Evolutionary conservation across 163 green algal species (phyloP).

Genomic region (Scenedesmus sp.): DNA sequence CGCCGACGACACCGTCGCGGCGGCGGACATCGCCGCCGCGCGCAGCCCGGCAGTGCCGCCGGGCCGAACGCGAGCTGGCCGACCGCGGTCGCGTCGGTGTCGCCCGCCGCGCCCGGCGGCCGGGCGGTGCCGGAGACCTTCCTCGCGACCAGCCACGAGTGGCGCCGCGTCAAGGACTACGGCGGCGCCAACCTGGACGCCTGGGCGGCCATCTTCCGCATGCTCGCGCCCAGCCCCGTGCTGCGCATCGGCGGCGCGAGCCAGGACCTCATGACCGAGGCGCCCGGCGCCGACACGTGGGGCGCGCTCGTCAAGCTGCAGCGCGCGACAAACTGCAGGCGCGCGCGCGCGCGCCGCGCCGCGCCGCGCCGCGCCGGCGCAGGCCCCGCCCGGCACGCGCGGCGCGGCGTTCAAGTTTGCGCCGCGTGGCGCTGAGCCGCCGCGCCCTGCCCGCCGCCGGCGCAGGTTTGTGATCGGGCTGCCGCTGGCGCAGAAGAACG

Average conservation of each 20-base stretch:
- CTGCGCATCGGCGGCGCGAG: slow-evolving; percentile 40
- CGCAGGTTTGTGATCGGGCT: background rate
- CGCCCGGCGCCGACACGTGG: slow-evolving; percentile 1
- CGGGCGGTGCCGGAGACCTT: slow-evolving; percentile 34
- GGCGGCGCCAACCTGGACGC: slow-evolving; percentile 19
- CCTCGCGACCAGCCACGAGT: slow-evolving; percentile 42
- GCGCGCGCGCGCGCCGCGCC: no score
- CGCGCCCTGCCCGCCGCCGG: no score
- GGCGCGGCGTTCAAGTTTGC: no score
- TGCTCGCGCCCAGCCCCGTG: slow-evolving; percentile 17
- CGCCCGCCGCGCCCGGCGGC: background rate
- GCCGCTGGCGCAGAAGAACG: slow-evolving; percentile 18
- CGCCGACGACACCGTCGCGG: no score
- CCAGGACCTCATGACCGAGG: slow-evolving; percentile 42
- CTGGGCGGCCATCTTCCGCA: slow-evolving; percentile 24
- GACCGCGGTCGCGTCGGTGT: slow-evolving; percentile 2
- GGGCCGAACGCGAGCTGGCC: slow-evolving; percentile 7
- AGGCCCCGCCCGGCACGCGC: no score
- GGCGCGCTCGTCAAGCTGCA: slow-evolving; percentile 20
- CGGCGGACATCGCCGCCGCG: no score
- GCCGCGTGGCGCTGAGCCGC: no score
- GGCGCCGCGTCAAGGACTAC: slow-evolving; percentile 38
- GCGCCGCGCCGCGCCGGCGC: no score
- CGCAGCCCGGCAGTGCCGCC: no score
- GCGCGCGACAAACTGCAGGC: slow-evolving; percentile 30